Conservation (phyloP, 345 rosid species). For the Lepidium sativum region DNA sequence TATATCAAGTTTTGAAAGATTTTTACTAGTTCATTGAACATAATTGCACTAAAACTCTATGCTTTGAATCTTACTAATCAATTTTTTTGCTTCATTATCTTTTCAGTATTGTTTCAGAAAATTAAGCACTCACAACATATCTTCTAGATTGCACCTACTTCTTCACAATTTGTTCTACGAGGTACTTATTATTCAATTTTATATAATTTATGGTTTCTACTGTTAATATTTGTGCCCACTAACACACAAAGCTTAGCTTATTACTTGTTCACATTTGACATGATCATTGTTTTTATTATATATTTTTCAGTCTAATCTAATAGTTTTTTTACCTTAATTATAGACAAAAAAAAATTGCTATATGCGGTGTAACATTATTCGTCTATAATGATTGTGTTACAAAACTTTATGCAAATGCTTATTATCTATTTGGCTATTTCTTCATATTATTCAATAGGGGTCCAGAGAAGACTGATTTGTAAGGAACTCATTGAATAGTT, state of each 20-base stretch:
- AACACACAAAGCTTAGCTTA: conserved; percentile 21
- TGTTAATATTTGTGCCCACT: conserved; percentile 19
- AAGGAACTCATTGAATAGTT: conserved; percentile 15
- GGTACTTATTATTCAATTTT: conserved; percentile 22
- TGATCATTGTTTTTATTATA: conserved; percentile 5
- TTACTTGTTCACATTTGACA: conserved; percentile 16
- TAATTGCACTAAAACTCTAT: neutral
- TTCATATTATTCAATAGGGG: neutral
- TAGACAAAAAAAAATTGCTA: neutral
- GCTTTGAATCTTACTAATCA: conserved; percentile 8
- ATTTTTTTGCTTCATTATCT: neutral
- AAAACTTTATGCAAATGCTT: conserved; percentile 20
- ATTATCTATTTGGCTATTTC: conserved; percentile 9
- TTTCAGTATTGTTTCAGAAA: neutral
- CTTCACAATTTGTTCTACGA: conserved; percentile 20
- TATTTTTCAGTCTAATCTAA: conserved; percentile 2
- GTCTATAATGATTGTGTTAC: conserved; percentile 25
- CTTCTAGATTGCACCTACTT: conserved; percentile 15
- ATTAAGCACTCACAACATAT: conserved; percentile 10
- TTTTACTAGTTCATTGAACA: conserved; percentile 17
- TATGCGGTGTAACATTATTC: conserved; percentile 26
- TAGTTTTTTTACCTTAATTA: conserved; percentile 5
- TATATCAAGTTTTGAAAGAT: neutral
- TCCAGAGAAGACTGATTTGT: conserved; percentile 17
- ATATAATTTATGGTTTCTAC: conserved; percentile 12